A percentile compares a stretch with the other conserved stretches of the same genome.
Conservation (phyloP, 495 filamentous ascomycete species). For the Trichoderma reesei region DNA sequence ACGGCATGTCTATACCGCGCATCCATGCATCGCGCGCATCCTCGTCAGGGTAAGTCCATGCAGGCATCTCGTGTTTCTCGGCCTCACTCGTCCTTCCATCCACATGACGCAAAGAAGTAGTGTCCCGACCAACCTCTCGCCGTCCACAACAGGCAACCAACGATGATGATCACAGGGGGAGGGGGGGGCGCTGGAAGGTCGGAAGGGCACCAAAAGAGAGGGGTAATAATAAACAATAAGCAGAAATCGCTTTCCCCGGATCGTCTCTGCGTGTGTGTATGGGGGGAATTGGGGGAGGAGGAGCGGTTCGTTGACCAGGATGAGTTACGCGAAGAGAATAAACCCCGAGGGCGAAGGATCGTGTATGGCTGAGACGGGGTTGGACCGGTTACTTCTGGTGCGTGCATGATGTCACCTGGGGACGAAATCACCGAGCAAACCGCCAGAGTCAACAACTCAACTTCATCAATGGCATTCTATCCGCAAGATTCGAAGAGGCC, state of each 20-base stretch:
- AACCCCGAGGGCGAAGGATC: no score
- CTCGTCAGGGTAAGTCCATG: neutral
- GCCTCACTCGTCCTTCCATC: neutral
- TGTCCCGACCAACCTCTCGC: neutral
- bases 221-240: neutral
- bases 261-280: neutral
- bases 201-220: neutral
- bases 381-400: no score
- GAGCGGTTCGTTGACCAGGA: no score
- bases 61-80: neutral
- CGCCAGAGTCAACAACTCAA: no score
- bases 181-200: neutral
- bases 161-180: neutral
- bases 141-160: neutral
- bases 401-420: no score
- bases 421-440: no score
- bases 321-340: no score
- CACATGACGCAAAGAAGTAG: neutral
- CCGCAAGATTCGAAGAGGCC: no score
- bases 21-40: neutral
- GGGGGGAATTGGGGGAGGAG: neutral
- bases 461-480: no score
- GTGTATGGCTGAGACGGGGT: no score
- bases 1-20: neutral
- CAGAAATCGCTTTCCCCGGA: neutral